Evolutionary conservation across 2,329 filamentous ascomycete species (phyloP), one percentile per base, ranked within the genome.

Genomic region (Colletotrichum spaethianum): DNA sequence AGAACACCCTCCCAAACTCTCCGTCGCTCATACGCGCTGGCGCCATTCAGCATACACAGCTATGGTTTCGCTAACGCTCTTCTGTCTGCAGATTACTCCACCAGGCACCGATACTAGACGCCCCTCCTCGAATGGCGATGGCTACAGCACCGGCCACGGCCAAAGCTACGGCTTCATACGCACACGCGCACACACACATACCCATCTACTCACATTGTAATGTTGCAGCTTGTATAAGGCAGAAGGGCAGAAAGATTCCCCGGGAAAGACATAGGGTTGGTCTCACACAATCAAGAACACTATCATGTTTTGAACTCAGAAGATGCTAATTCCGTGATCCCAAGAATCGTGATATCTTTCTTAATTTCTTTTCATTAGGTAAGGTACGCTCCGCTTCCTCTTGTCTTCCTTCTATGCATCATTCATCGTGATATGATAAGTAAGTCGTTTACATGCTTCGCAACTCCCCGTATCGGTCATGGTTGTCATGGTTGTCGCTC

Each of bases 71-170:
- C 44, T 59, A 14, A 65, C 42, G 5, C 20, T 9, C 7, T 33
- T 26, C 20, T 48, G 6, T 20, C 9, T 20, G 14, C 46, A 68
- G 65, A 74, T 26, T 83, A 83, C 68, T 82, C 80, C 38, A 83
- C 81, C 7, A 78, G 82, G 31, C 81, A 83, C 70, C 76, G 81
- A 73, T 83, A 83, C 73, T 83, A 78, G 72, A 56, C n/a, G 16
- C 44, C 4, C 33, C 23, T 7, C 36, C 31, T 52, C 31, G 4
- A 63, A 53, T 56, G 46, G 64, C 63, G 63, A 62, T 46, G 33
- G 23, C n/a, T 26, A 16, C 55, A n/a, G n/a, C 7, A 38, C 53
- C 33, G 33, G 2, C 31, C 12, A 16, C 33, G 31, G 53, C 31
- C 20, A 33, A 36, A n/a, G 31, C n/a, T 33, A 23, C 20, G 11